These are phyloP conservation scores for Acrodontium crateriforme DNA, from an alignment of 2,329 filamentous ascomycete genomes.

Conservation along the genomic window DNA sequence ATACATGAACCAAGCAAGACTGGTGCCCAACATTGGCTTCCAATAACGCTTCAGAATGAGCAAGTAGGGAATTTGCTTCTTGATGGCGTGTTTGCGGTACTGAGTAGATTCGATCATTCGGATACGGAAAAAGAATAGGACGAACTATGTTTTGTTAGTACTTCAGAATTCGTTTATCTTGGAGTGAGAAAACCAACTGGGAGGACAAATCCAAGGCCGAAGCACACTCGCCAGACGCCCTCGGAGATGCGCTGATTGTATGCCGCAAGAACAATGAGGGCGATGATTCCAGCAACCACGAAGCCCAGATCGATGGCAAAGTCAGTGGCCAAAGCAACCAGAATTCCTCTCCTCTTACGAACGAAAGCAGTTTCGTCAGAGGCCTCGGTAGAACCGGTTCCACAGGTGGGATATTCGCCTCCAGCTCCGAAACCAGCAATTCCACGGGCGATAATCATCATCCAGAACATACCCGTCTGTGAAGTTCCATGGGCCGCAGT, in stretches of 20 bases:
- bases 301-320: constrained; percentile 61
- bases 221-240: constrained; percentile 66
- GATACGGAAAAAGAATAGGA: constrained; percentile 55
- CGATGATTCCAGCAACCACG: constrained; percentile 64
- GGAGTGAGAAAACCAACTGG: too few species aligned
- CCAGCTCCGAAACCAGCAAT: constrained; percentile 21
- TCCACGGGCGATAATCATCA: constrained; percentile 37
- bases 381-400: constrained; percentile 8
- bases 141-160: too few species aligned
- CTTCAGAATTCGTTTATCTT: too few species aligned
- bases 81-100: constrained; percentile 58
- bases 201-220: constrained; percentile 64
- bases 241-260: constrained; percentile 40
- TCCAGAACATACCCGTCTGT: constrained; percentile 38
- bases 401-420: constrained; percentile 33
- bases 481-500: constrained; percentile 31
- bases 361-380: constrained; percentile 8
- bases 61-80: constrained; percentile 33
- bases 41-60: constrained; percentile 53
- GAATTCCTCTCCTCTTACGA: constrained; percentile 9
- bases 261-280: constrained; percentile 39
- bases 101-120: constrained; percentile 65
- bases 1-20: constrained; percentile 69
- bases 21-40: constrained; percentile 52
- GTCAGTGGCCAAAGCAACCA: constrained; percentile 11